Base-by-base conservation (phyloP, 305 asterid species). In the Plantago lanceolata region DNA sequence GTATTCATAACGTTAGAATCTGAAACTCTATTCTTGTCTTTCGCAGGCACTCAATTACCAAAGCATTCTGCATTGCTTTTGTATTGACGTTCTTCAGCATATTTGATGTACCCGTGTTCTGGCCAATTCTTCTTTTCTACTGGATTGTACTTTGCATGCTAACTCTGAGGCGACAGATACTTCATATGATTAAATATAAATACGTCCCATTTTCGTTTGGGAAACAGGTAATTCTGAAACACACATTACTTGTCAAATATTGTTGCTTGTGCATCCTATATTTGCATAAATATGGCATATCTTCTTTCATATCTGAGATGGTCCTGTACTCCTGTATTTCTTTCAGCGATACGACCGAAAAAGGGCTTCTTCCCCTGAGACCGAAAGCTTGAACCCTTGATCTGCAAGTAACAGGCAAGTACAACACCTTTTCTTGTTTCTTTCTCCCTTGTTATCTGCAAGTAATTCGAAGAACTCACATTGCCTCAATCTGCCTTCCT, bases 61-160 rank as follows among this genome's bases (percentile, higher is more conserved):
- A 65, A 65, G 90, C 87, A 4, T 78, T 85, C 76, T 79, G 86
- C 77, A 73, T 85, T 17, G 90, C 93, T 24, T 77, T 83, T 19
- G 72, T 78, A 47, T 67, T 81, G 76, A 87, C 95, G 65, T 80
- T 83, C 88, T 76, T 85, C 78, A 63, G 78, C 43, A 28, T 73
- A 33, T 76, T 85, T 52, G 87, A 88, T 43, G 89, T 88, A 64
- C 96, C 94, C 19, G 89, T 85, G 13, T 83, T 79, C 68, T 88
- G 96, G 96, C 90, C 90, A 8, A 83, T 81, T 65, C 89, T 87
- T 63, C 88, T 87, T 51, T 78, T 82, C 79, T 84, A 84, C 71
- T 84, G 93, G 93, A 47, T 87, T 26, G 61, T 83, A 65, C 67
- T 87, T 63, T 87, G 82, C 80, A 64, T 51, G 17, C 67, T 85